A percentile compares a stretch with the other conserved stretches of the same genome.
Conservation (phyloP, 768 basidiomycete species). For the Boletus bicolor region DNA sequence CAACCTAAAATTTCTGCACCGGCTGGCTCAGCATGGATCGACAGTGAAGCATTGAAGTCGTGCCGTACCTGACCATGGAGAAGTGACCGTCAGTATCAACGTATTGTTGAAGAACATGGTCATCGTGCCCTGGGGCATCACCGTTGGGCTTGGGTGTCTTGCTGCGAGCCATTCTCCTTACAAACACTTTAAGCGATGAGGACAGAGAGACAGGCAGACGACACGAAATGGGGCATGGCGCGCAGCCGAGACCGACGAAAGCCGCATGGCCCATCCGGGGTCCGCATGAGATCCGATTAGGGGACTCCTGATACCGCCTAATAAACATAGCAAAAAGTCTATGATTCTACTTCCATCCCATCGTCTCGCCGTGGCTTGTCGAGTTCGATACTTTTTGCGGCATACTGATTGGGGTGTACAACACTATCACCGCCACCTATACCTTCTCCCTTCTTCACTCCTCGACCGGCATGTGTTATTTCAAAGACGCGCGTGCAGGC, state of each 20-base stretch:
- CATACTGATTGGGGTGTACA: constrained; percentile 92
- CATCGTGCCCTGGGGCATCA: constrained; percentile 1
- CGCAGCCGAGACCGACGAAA: constrained; percentile 8
- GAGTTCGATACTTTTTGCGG: constrained; percentile 68
- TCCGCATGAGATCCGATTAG: background rate
- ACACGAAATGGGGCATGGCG: constrained; percentile 21
- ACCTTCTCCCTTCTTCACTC: constrained; percentile 88
- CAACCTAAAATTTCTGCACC: constrained; percentile 86
- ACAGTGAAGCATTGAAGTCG: constrained; percentile 1
- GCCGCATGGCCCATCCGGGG: constrained; percentile 8
- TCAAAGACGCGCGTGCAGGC: constrained; percentile 98
- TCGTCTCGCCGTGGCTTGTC: constrained; percentile 44
- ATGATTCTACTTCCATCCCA: constrained; percentile 41
- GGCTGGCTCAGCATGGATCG: constrained; percentile 17
- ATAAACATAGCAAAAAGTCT: background rate
- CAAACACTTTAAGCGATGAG: background rate
- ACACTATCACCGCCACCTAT: constrained; percentile 82
- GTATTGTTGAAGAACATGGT: constrained; percentile 69
- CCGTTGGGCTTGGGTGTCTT: constrained; percentile 31
- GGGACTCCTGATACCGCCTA: constrained; percentile 24
- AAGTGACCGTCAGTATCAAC: constrained; percentile 93
- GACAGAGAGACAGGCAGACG: constrained; percentile 24
- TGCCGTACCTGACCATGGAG: constrained; percentile 83
- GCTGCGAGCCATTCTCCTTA: constrained; percentile 23
- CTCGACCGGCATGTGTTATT: constrained; percentile 70